phyloP scores from a whole-genome alignment of 2,329 filamentous ascomycete genomes.

The Fusarium virguliforme region DNA sequence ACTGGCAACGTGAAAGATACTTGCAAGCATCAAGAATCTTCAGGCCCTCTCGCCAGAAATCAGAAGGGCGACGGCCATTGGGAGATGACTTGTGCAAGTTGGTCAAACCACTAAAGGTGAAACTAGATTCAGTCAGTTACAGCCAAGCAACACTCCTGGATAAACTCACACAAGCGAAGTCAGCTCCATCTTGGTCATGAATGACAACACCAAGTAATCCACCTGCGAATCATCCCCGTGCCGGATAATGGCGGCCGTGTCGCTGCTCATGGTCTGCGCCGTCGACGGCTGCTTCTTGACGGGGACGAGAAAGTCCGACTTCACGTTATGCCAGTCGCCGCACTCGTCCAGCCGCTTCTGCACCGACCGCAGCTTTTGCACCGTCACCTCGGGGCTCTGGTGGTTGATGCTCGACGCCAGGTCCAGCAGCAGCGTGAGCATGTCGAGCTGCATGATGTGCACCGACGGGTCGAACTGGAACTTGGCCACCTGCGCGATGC shows the following conservation, averaged over 20 bases:
- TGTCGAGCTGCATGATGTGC: constrained; percentile 75
- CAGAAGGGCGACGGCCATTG: constrained; percentile 55
- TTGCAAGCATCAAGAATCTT: constrained; percentile 66
- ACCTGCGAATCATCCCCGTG: constrained; percentile 63
- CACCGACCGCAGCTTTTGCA: constrained; percentile 74
- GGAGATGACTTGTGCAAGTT: constrained; percentile 58
- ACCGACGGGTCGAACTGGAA: constrained; percentile 78
- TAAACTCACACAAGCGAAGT: constrained; percentile 69
- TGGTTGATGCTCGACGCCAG: constrained; percentile 78
- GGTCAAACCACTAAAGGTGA: constrained; percentile 70
- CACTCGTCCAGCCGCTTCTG: constrained; percentile 75
- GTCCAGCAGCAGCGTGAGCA: constrained; percentile 78
- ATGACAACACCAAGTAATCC: constrained; percentile 73
- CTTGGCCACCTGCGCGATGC: constrained; percentile 81
- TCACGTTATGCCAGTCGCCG: constrained; percentile 65
- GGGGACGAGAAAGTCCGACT: constrained; percentile 69
- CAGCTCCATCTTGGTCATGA: constrained; percentile 73
- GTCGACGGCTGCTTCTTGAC: constrained; percentile 67
- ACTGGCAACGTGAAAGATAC: not conserved
- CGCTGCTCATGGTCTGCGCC: constrained; percentile 68
- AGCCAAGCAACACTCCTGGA: not conserved
- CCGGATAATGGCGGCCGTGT: constrained; percentile 70
- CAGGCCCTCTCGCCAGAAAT: constrained; percentile 62
- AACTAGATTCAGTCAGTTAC: constrained; percentile 59
- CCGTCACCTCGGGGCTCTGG: constrained; percentile 70